Conservation (phyloP, 345 rosid genomes). For the Toxicodendron radicans region DNA sequence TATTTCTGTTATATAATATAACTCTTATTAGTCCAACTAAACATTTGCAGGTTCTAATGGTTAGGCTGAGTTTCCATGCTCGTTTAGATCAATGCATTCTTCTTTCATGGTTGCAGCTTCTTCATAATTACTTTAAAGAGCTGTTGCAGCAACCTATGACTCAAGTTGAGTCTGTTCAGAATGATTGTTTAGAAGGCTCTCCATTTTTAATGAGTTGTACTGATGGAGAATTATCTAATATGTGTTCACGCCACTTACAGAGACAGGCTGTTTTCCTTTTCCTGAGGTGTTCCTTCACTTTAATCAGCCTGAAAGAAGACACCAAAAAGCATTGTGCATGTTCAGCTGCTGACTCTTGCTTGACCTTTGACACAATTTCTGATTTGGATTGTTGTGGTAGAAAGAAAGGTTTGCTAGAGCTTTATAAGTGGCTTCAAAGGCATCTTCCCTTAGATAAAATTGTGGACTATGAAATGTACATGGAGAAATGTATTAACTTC, state of each 20-base stretch:
- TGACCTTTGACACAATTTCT: slow-evolving; percentile 20
- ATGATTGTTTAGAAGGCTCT: slow-evolving; percentile 66
- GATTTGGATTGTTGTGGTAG: slow-evolving; percentile 31
- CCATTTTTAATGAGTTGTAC: slow-evolving; percentile 57
- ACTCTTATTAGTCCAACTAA: slow-evolving; percentile 5
- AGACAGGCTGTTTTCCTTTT: slow-evolving; percentile 69
- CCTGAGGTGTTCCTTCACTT: slow-evolving; percentile 61
- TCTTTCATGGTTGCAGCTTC: slow-evolving; percentile 71
- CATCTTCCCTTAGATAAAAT: slow-evolving; percentile 38
- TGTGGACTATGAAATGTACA: slow-evolving; percentile 34
- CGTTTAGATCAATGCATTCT: slow-evolving; percentile 36
- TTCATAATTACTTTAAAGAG: slow-evolving; percentile 59
- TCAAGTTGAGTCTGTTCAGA: slow-evolving; percentile 24
- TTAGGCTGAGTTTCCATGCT: slow-evolving; percentile 61
- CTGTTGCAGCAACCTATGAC: slow-evolving; percentile 42
- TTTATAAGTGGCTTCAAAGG: slow-evolving; percentile 59
- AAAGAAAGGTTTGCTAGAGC: slow-evolving; percentile 51
- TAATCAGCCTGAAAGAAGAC: slow-evolving; percentile 45
- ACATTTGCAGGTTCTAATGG: slow-evolving; percentile 69
- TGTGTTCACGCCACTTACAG: slow-evolving; percentile 50
- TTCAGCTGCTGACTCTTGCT: slow-evolving; percentile 27
- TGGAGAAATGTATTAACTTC: slow-evolving; percentile 45
- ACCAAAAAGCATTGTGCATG: slow-evolving; percentile 33
- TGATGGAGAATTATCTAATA: slow-evolving; percentile 33
- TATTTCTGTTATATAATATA: neutral